A percentile compares a stretch with the other conserved stretches of the same genome.
phyloP scores from a whole-genome alignment of 768 basidiomycete genomes.

The Boletus barrowsii region DNA sequence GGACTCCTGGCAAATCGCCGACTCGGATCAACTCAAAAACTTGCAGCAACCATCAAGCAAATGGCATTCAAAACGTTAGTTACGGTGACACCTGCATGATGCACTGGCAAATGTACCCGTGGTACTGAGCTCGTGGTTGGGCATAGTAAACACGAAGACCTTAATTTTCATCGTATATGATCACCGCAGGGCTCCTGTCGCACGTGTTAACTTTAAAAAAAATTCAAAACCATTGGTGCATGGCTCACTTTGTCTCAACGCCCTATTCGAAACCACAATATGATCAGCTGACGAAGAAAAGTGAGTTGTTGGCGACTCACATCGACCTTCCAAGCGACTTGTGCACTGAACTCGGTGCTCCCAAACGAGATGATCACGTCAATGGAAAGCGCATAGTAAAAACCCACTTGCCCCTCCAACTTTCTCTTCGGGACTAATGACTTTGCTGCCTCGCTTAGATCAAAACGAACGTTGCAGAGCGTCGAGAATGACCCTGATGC shows the following conservation, averaged over 20 bases:
- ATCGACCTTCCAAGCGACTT: conserved; percentile 11
- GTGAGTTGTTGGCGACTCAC: not conserved
- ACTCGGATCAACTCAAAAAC: too few relatives aligned
- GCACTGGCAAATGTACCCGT: not conserved
- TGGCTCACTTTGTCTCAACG: conserved; percentile 9
- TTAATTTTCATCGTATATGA: conserved; percentile 8
- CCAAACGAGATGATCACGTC: conserved; percentile 17
- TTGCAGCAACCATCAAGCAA: not conserved
- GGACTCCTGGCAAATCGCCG: too few relatives aligned
- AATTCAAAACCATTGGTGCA: too few relatives aligned
- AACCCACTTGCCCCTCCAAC: not conserved
- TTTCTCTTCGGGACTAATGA: not conserved
- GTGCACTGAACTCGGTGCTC: conserved; percentile 25
- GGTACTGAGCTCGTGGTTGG: too few relatives aligned
- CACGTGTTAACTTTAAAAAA: not conserved
- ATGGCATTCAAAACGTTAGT: not conserved
- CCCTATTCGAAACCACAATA: not conserved
- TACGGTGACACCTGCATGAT: not conserved
- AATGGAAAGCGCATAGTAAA: conserved; percentile 3
- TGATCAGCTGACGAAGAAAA: not conserved
- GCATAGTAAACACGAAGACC: not conserved
- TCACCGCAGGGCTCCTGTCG: not conserved
- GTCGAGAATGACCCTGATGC: conserved; percentile 9
- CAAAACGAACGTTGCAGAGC: conserved; percentile 7
- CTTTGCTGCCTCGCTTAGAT: conserved; percentile 4